These are phyloP conservation scores for Vishniacozyma victoriae DNA, from an alignment of 768 basidiomycete genomes.

Conservation along the genomic window DNA sequence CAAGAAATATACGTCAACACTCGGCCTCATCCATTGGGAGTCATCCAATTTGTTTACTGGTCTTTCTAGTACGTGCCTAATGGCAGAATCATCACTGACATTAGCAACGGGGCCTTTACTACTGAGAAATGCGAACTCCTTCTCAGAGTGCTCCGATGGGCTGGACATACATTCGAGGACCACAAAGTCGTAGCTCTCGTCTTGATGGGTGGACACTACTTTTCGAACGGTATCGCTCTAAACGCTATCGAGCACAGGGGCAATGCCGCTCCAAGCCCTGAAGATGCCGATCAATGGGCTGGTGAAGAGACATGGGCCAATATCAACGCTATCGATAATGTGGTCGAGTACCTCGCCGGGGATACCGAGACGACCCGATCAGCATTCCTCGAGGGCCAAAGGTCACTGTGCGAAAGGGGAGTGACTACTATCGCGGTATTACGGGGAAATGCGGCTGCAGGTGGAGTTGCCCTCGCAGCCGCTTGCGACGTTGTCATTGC, in stretches of 20 bases:
- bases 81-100: background rate
- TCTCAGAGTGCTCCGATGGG: conserved; percentile 27
- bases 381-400: conserved; percentile 11
- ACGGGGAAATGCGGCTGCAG: conserved; percentile 39
- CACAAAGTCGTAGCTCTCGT: conserved; percentile 15
- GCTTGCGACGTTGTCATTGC: conserved; percentile 33
- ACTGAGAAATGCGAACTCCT: conserved; percentile 34
- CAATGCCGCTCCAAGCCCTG: conserved; percentile 21
- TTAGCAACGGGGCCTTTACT: conserved; percentile 40
- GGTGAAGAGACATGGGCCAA: conserved; percentile 37
- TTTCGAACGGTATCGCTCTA: conserved; percentile 41
- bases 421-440: conserved; percentile 39
- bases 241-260: conserved; percentile 39
- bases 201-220: conserved; percentile 30
- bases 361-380: conserved; percentile 25
- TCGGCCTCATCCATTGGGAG: conserved; percentile 8
- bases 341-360: conserved; percentile 38
- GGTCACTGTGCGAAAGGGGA: conserved; percentile 20
- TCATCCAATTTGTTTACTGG: conserved; percentile 33
- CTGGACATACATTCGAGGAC: conserved; percentile 12
- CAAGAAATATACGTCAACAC: conserved; percentile 31
- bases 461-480: conserved; percentile 39
- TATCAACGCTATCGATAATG: conserved; percentile 43
- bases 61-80: conserved; percentile 37
- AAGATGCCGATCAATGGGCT: no score